Percentiles rank a stretch among this genome's conserved stretches.
These are phyloP conservation scores for Penicillium riverlandense DNA, from an alignment of 495 filamentous ascomycete genomes.

Conservation along the genomic window DNA sequence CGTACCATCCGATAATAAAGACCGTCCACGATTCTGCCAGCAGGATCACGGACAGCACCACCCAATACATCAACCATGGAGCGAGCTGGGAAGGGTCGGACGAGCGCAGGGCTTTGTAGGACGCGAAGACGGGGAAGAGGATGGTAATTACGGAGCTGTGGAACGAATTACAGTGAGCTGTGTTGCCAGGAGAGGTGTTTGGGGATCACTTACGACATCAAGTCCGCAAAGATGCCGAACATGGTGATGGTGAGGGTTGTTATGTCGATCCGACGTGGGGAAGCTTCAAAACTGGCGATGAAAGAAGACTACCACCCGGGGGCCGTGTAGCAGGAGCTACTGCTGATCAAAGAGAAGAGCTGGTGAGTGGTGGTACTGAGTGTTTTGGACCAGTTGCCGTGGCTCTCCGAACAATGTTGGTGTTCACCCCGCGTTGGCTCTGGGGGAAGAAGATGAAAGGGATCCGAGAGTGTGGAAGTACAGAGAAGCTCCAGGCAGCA, in stretches of 20 bases:
- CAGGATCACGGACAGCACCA: conserved; percentile 73
- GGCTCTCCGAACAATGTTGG: too few species aligned
- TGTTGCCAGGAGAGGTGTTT: neutral
- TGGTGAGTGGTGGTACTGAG: neutral
- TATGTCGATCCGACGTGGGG: neutral
- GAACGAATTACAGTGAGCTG: conserved; percentile 10
- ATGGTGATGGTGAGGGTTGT: conserved; percentile 34
- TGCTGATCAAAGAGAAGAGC: neutral
- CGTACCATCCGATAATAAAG: conserved; percentile 76
- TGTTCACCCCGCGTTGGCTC: neutral
- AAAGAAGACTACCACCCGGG: conserved; percentile 1
- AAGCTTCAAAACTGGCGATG: conserved; percentile 5
- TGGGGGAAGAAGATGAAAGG: neutral
- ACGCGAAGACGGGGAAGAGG: conserved; percentile 93
- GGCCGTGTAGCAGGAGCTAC: neutral
- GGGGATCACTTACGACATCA: conserved; percentile 68
- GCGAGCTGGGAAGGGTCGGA: conserved; percentile 83
- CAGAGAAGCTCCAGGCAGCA: neutral
- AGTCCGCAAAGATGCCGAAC: conserved; percentile 75
- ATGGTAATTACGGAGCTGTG: conserved; percentile 72
- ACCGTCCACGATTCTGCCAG: conserved; percentile 81
- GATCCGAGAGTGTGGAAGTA: too few species aligned
- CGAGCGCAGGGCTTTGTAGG: conserved; percentile 94
- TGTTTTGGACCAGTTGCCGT: neutral
- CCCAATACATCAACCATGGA: conserved; percentile 99